Base-by-base conservation (phyloP, 306 rosid species). In the Herpetospermum pedunculosum region DNA sequence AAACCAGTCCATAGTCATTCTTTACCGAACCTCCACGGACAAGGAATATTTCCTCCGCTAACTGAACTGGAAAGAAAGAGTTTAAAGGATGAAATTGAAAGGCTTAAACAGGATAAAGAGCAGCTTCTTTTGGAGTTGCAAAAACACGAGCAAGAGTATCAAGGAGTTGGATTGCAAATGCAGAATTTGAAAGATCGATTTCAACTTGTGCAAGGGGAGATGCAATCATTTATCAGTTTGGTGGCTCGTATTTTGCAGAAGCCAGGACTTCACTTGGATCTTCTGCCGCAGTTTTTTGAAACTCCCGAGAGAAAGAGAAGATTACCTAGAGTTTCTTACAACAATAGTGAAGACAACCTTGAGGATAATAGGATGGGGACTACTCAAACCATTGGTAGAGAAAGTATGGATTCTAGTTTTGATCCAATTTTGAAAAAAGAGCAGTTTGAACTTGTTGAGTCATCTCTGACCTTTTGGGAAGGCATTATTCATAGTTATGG, bases 1-100 rank as follows among this genome's bases (percentile, higher is more conserved):
- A 89, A 86, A 84, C 89, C 95, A 2, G 90, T 94, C n/a, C 95
- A 89, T 78, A 91, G 98, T 72, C 98, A 89, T 87, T 91, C 96
- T 77, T 38, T 80, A 76, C 96, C 64, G 79, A 94, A 83, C 80
- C 43, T 78, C 26, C 88, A 80, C 55, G 86, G 84, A 46, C 91
- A 85, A 76, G 90, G 86, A 59, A 74, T 75, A 67, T 41, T 77
- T 53, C 28, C 85, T 76, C 71, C 79, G 1, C 53, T 88, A 30
- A 75, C 85, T 0, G 91, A 89, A 81, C 65, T 85, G 0, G 97
- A 94, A 65, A 73, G 87, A 35, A 83, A 77, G 73, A 79, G 74
- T 44, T 82, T 84, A 35, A 81, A 80, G 75, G 90, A 80, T 14
- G 82, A 85, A 35, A 88, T 91, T 29, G 85, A 89, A 79, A 81